Percentiles rank a stretch among this genome's conserved stretches.
Evolutionary conservation across 805 yeast genomes (phyloP).

Genomic region (Spathaspora sp.): DNA sequence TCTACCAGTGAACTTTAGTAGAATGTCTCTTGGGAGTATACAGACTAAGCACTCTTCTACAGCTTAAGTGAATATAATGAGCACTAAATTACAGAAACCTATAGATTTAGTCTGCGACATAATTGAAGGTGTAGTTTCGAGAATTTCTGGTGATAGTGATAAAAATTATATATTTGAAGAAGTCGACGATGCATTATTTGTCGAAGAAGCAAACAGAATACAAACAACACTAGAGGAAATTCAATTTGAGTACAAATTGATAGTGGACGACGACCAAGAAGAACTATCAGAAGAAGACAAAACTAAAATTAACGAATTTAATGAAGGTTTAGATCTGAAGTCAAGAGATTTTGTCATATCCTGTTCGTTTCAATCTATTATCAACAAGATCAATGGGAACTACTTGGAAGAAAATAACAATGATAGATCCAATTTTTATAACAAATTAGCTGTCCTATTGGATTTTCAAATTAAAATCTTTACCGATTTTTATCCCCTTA

Average conservation of each 20-base stretch:
- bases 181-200: background rate
- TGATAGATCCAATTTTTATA: conserved; percentile 1
- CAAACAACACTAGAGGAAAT: conserved; percentile 1
- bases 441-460: conserved; percentile 17
- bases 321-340: conserved; percentile 17
- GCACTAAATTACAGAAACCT: background rate
- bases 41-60: background rate
- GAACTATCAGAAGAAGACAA: conserved; percentile 4
- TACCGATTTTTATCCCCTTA: conserved; percentile 9
- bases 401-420: background rate
- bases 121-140: background rate
- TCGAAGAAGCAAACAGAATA: background rate
- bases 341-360: conserved; percentile 17
- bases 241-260: conserved; percentile 1
- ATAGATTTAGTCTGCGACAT: background rate
- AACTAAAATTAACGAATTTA: conserved; percentile 17
- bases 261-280: background rate
- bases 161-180: background rate
- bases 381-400: background rate
- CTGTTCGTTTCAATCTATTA: conserved; percentile 17
- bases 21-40: background rate
- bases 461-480: conserved; percentile 24
- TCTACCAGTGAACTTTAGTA: background rate
- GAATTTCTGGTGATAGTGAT: background rate
- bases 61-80: background rate